Percentiles rank a stretch among this genome's conserved stretches.
Conservation (phyloP, 768 basidiomycete species). For the Leccinum arenicola region DNA sequence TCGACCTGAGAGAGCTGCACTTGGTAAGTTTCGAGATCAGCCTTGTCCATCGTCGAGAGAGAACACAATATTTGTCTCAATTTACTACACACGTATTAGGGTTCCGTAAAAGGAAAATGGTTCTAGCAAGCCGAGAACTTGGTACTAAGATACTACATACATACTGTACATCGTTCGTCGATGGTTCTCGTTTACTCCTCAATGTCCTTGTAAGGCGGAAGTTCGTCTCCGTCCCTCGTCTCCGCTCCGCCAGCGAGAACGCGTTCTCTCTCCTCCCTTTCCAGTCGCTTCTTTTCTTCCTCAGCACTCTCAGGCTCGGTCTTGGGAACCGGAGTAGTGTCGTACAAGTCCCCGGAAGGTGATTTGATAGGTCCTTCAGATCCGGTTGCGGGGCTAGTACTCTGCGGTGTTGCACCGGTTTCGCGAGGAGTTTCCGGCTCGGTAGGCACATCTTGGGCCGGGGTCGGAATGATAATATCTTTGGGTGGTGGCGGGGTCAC, state of each 20-base stretch:
- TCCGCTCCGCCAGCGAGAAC: conserved; percentile 30
- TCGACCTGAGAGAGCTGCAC: conserved; percentile 89
- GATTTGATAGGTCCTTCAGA: conserved; percentile 26
- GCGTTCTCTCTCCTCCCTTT: conserved; percentile 66
- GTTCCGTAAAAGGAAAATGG: conserved; percentile 22
- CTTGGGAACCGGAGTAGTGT: conserved; percentile 23
- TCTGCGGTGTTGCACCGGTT: conserved; percentile 48
- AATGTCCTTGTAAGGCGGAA: conserved; percentile 46
- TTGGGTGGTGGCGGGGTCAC: conserved; percentile 41
- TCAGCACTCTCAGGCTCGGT: conserved; percentile 47
- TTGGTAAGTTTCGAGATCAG: conserved; percentile 87
- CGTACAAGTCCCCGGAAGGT: conserved; percentile 30
- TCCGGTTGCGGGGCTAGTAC: neutral
- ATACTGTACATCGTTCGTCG: neutral
- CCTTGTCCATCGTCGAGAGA: conserved; percentile 41
- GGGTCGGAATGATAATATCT: conserved; percentile 24
- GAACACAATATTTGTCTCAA: neutral
- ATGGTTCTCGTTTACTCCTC: conserved; percentile 8
- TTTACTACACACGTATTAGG: neutral
- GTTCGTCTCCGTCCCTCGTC: conserved; percentile 31
- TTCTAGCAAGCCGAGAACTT: neutral
- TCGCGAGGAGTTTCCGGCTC: conserved; percentile 19
- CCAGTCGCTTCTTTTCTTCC: conserved; percentile 66
- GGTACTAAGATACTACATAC: neutral
- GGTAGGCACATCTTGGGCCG: conserved; percentile 31